Conservation (phyloP, 139 green algal genomes). For the Coelastrella sp. region DNA sequence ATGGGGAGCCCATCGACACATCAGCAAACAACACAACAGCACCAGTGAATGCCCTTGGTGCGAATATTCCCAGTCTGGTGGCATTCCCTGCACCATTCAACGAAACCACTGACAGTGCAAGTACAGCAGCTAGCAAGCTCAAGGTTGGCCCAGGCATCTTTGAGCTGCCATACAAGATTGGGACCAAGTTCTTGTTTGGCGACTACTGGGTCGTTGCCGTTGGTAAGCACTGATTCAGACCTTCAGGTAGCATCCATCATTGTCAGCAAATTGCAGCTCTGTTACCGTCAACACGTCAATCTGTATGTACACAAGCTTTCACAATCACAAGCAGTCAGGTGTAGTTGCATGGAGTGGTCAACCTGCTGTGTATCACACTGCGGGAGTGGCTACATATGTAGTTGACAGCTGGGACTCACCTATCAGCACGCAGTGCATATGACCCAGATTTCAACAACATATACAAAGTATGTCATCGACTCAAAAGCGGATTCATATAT, state of each 20-base stretch:
- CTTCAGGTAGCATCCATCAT: not conserved
- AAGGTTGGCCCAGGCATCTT: conserved; percentile 23
- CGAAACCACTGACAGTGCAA: not conserved
- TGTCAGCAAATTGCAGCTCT: not conserved
- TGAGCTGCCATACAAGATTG: conserved; percentile 23
- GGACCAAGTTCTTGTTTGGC: conserved; percentile 8
- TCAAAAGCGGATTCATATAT: no score
- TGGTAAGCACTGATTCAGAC: conserved; percentile 15
- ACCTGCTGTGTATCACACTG: no score
- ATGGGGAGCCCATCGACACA: conserved; percentile 22
- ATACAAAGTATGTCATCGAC: no score
- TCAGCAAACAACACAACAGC: not conserved
- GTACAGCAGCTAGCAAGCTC: conserved; percentile 31
- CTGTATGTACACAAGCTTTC: not conserved
- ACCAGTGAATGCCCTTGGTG: not conserved
- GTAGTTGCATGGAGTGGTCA: no score
- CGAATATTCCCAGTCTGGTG: conserved; percentile 12
- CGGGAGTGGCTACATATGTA: no score
- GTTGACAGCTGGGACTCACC: not conserved
- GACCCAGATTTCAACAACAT: no score
- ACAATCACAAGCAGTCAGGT: no score
- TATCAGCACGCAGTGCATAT: not conserved
- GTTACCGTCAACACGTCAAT: not conserved
- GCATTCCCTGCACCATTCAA: conserved; percentile 38
- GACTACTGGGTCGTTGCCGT: conserved; percentile 54